These are phyloP conservation scores for Hyparrhenia diplandra DNA, from an alignment of 176 grass and related monocot species.

Conservation along the genomic window DNA sequence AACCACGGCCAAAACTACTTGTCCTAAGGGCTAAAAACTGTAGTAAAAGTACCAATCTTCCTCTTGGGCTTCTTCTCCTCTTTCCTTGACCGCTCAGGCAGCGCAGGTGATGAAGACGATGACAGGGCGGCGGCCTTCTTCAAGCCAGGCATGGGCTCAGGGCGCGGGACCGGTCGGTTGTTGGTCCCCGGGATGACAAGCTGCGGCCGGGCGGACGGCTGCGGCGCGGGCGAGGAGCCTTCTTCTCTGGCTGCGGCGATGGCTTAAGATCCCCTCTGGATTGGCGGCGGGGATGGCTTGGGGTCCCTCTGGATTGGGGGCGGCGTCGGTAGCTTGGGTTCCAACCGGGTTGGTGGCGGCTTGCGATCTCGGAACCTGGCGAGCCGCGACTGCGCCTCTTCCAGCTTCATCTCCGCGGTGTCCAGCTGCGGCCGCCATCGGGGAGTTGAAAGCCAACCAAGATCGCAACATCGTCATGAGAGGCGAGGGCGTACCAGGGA, in stretches of 20 bases:
- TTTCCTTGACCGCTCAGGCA: slow-evolving; percentile 4
- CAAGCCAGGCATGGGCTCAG: slow-evolving; percentile 21
- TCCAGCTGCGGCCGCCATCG: slow-evolving; percentile 45
- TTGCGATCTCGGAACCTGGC: slow-evolving; percentile 27
- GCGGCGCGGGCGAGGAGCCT: not conserved
- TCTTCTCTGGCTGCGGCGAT: not conserved
- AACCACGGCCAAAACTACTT: not conserved
- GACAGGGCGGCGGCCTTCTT: slow-evolving; percentile 29
- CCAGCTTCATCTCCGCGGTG: slow-evolving; percentile 50
- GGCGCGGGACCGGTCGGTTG: not conserved
- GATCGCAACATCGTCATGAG: too few relatives aligned
- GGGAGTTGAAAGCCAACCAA: slow-evolving; percentile 5
- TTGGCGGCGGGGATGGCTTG: not conserved
- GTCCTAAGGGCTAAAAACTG: not conserved
- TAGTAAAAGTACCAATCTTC: slow-evolving; percentile 48
- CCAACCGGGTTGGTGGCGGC: not conserved
- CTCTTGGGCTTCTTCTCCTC: slow-evolving; percentile 63
- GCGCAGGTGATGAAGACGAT: slow-evolving; percentile 1
- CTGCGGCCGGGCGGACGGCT: slow-evolving; percentile 29
- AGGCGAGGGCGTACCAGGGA: too few relatives aligned
- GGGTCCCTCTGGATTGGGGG: not conserved
- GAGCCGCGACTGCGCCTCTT: slow-evolving; percentile 46
- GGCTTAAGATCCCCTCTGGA: not conserved
- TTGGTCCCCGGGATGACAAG: slow-evolving; percentile 54
- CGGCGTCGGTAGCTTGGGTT: not conserved